Base-by-base conservation (phyloP, 2,329 filamentous ascomycete genomes). In the Hypomyces perniciosus region DNA sequence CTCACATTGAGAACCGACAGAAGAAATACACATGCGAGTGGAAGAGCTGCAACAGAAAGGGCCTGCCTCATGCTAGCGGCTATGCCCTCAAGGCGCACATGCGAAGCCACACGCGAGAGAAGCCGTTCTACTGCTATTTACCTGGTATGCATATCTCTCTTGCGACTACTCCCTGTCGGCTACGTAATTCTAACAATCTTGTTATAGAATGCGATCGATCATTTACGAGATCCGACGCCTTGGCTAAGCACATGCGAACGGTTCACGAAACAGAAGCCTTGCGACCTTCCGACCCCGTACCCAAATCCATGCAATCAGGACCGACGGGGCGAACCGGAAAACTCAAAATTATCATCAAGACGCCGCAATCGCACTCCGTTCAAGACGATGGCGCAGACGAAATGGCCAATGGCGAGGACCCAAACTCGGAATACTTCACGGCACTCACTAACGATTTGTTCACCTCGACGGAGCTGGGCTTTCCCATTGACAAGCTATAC, bases 21-120 rank as follows among this genome's bases (percentile, higher is more conserved):
- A 96, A 95, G 72, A 96, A 93, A 68, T 97, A 97, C 67, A 90
- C 89, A n/a, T 99, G 93, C 71, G 92, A 97, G 71, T 99, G 93
- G 93, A 83, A 81, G 53, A 92, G 92, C 58, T 99, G 93, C 67
- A 79, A 78, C 48, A 76, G 91, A 55, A 97, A 96, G 72, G 90
- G 90, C 53, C 83, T 93, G 69, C 84, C 89, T 13, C 93, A 99
- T 70, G 92, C 92, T 1, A 96, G 90, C 62, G 93, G 90, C 2
- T 99, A 99, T 71, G 93, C 93, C 4, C 74, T 99, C 57, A 91
- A 95, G 67, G 93, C 93, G 8, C 93, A 99, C 65, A 96, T 99
- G 91, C 80, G 93, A 60, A 96, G 91, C 66, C 93, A 99, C 68
- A 99, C 93, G 1, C 82, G 93, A 64, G 93, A 99, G 76, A 99